Base-by-base conservation (phyloP, 352 stramenopile species). In the Aphanomyces euteiches region DNA sequence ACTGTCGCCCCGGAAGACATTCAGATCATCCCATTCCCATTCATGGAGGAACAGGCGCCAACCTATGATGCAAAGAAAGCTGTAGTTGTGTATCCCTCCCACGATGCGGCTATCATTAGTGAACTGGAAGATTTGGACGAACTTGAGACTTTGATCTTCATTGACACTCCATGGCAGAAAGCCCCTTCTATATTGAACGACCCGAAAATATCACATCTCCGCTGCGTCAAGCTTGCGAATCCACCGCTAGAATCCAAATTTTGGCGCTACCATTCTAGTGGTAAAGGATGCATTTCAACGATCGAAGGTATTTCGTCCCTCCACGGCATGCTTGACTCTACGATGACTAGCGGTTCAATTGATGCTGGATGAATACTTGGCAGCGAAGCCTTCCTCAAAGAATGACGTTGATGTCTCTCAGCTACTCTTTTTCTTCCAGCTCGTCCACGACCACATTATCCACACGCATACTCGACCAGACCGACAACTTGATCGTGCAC, bases 101-200 rank as follows among this genome's bases (percentile, higher is more conserved):
- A 86, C 45, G 73, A 86, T 8, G 83, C 87, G 5, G 73, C 87
- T 58, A 90, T 80, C 34, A 77, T 95, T 48, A 77, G 78, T 1
- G 76, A 90, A 39, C 78, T 93, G 41, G 79, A 90, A n/a, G 77
- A 90, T 48, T 80, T 95, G 43, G 69, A 69, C 54, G 75, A 78
- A 38, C 73, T 90, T 43, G 76, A 77, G 40, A 92, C 79, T 59
- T 75, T 95, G 37, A 84, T 95, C 56, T 95, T 95, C 63, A 95
- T 95, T 66, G 87, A 95, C 70, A 90, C 79, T 60, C 86, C 87
- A 38, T 95, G 87, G 87, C 85, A 95, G 47, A 95, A 95, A 66
- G 87, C 85, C 28, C 84, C 85, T 0, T 78, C 81, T n/a, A 90
- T 95, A 50, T 72, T 89, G 59, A 75, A 81, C 34, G 76, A 93